Percentiles rank a stretch among this genome's conserved stretches.
Evolutionary conservation across 345 rosid genomes (phyloP).

Genomic region (Brassica cretica): DNA sequence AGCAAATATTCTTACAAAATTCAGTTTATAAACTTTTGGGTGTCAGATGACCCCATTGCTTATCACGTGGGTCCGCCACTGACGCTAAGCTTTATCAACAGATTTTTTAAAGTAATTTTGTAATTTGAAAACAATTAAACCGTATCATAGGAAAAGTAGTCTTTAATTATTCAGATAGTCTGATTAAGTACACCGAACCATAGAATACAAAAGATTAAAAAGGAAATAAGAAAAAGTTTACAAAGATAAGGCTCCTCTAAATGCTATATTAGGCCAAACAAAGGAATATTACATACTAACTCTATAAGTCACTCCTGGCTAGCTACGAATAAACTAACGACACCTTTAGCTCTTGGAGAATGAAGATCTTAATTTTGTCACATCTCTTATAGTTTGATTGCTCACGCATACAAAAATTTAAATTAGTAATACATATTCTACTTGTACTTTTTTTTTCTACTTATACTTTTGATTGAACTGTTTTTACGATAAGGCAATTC

Average conservation of each 20-base stretch:
- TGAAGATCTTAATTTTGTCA: conserved; percentile 2
- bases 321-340: conserved; percentile 14
- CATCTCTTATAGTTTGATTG: conserved; percentile 7
- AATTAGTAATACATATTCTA: not conserved
- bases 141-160: conserved; percentile 25
- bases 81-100: conserved; percentile 15
- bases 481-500: conserved; percentile 8
- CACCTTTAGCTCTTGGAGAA: conserved; percentile 23
- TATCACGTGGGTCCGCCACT: too few relatives aligned
- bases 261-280: conserved; percentile 36
- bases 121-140: conserved; percentile 3
- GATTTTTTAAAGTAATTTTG: not conserved
- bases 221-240: conserved; percentile 10
- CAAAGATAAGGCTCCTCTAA: conserved; percentile 37
- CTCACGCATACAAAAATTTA: not conserved
- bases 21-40: too few relatives aligned
- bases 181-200: conserved; percentile 37
- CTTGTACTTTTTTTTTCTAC: not conserved
- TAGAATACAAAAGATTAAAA: conserved; percentile 19
- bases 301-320: conserved; percentile 10
- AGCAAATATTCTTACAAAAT: too few relatives aligned
- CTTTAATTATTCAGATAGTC: conserved; percentile 16
- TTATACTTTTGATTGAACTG: not conserved
- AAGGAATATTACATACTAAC: conserved; percentile 17
- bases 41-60: too few relatives aligned